Percentiles rank a stretch among this genome's conserved stretches.
Conservation (phyloP, 805 yeast genomes). For the Starmera dryadoides region DNA sequence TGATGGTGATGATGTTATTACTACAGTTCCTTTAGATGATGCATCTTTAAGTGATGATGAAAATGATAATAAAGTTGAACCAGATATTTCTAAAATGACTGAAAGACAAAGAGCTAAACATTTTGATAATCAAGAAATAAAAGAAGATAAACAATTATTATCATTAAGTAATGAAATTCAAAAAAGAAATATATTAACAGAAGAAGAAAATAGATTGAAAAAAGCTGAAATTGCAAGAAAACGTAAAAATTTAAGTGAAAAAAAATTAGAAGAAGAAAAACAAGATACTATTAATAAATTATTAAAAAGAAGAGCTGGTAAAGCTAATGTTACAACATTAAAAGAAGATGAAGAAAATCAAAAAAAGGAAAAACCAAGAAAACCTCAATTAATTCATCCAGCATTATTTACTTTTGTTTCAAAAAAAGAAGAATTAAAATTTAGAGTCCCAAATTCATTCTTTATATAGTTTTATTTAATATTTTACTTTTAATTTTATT, state of each 20-base stretch:
- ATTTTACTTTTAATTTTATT: neutral
- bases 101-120: conserved; percentile 20
- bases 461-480: neutral
- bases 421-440: conserved; percentile 4
- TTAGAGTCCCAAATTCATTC: conserved; percentile 17
- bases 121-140: conserved; percentile 2
- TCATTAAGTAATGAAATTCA: conserved; percentile 14
- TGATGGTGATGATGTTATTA: conserved; percentile 17
- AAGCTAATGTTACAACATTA: conserved; percentile 22
- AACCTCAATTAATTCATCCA: conserved; percentile 16
- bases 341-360: conserved; percentile 13
- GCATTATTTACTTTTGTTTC: conserved; percentile 18
- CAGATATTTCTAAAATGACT: conserved; percentile 20
- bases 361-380: conserved; percentile 13
- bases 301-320: conserved; percentile 76
- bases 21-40: conserved; percentile 19
- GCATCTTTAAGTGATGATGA: conserved; percentile 14
- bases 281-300: conserved; percentile 84
- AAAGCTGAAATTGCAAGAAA: conserved; percentile 86
- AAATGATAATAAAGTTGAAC: conserved; percentile 12
- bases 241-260: conserved; percentile 76
- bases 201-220: conserved; percentile 74
- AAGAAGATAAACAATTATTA: conserved; percentile 3
- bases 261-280: conserved; percentile 85
- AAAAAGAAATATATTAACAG: conserved; percentile 57